Base-by-base conservation (phyloP, 192 early-diverging fungal genomes). In the Entophlyctis luteolus region DNA sequence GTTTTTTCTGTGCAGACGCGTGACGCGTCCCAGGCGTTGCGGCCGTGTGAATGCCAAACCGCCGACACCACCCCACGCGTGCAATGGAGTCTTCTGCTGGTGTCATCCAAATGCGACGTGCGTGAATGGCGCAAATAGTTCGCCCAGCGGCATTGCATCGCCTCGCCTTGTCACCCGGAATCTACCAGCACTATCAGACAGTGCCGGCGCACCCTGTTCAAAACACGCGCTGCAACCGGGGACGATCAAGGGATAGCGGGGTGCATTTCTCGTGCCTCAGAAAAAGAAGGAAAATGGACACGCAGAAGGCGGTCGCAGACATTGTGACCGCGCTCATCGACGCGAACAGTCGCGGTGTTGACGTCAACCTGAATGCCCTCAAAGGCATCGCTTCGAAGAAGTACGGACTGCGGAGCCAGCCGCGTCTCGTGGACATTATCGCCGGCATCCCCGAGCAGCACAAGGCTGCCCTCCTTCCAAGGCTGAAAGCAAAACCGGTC, bases 361-460 rank as follows among this genome's bases (percentile, higher is more conserved):
- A 90, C 39, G 86, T 95, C 56, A 96, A 96, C 73, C 80, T 98
- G 16, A 97, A 94, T 63, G 89, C 84, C 37, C 74, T 98, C 20
- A 91, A 90, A 59, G 80, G 81, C 55, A 84, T 48, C 33, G 62
- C 81, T 16, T 47, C 74, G 23, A 57, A 62, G 18, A 75, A 88
- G 59, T 81, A 91, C 67, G 91, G 86, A 55, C 82, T 97, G 10
- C 81, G 84, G 46, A 87, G 88, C 34, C 94, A 96, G 77, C 97
- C 97, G 8, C 89, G 89, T 62, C 84, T 99, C 3, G 93, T 96
- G 14, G 97, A 99, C 71, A 98, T 99, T 55, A 97, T 99, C 48
- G 92, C 95, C 8, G 97, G 93, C 32, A 97, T 99, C 62, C 97
- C 97, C 1, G 93, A 95, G 74, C 86, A 96, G 65, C 84, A 97